Evolutionary conservation across 75 land plant species (phyloP).

Genomic region (Azolla pinnata): DNA sequence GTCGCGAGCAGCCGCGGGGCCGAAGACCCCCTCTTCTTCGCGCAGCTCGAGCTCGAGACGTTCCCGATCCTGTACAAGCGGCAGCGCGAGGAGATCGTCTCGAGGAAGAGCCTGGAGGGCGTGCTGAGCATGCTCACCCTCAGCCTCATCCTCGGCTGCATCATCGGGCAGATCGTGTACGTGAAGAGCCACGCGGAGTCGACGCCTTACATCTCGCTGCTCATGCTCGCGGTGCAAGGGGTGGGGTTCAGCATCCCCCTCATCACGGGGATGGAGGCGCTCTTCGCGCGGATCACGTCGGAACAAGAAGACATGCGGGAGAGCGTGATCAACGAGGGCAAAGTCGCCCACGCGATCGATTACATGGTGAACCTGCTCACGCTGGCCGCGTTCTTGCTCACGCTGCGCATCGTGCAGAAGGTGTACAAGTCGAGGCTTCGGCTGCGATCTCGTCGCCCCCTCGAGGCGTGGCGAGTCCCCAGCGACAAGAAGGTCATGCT

Average conservation of each 20-base stretch:
- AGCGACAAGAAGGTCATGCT: slow-evolving; percentile 34
- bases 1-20: slow-evolving; percentile 39
- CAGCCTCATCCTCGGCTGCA: slow-evolving; percentile 41
- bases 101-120: slow-evolving; percentile 45
- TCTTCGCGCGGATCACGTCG: slow-evolving; percentile 31
- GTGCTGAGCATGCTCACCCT: slow-evolving; percentile 37
- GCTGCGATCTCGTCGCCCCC: slow-evolving; percentile 34
- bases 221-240: slow-evolving; percentile 62
- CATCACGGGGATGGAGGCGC: slow-evolving; percentile 52
- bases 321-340: slow-evolving; percentile 15
- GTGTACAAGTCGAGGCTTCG: slow-evolving; percentile 51
- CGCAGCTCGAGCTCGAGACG: slow-evolving; percentile 35
- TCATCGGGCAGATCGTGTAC: slow-evolving; percentile 42
- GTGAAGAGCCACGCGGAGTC: slow-evolving; percentile 26
- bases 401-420: slow-evolving; percentile 49
- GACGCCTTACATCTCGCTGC: slow-evolving; percentile 52
- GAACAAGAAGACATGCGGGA: slow-evolving; percentile 15
- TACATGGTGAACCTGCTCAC: slow-evolving; percentile 49
- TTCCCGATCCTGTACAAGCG: slow-evolving; percentile 46
- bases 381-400: slow-evolving; percentile 41
- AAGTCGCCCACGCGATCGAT: slow-evolving; percentile 25
- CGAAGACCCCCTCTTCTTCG: slow-evolving; percentile 43
- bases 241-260: slow-evolving; percentile 63
- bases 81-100: slow-evolving; percentile 51
- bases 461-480: slow-evolving; percentile 47